phyloP scores from a whole-genome alignment of 2,329 filamentous ascomycete genomes.

The Truncatella angustata region DNA sequence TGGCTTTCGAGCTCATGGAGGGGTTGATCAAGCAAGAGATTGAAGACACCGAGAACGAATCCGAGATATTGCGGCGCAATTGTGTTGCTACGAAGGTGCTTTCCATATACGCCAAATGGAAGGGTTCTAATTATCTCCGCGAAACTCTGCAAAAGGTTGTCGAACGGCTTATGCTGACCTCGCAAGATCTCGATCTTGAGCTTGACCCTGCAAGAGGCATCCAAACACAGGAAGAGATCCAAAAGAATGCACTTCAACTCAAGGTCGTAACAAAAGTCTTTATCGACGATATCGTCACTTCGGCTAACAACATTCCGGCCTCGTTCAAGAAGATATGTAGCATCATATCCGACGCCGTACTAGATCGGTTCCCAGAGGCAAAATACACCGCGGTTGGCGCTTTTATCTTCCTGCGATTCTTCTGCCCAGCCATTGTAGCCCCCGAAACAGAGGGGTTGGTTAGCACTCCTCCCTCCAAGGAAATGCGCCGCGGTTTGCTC shows the following conservation, averaged over 20 bases:
- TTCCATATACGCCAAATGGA: slow-evolving; percentile 71
- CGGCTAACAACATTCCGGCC: slow-evolving; percentile 57
- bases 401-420: slow-evolving; percentile 70
- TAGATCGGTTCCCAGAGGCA: slow-evolving; percentile 63
- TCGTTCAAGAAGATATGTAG: slow-evolving; percentile 67
- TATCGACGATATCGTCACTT: slow-evolving; percentile 68
- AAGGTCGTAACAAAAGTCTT: slow-evolving; percentile 69
- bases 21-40: slow-evolving; percentile 68
- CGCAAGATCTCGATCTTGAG: slow-evolving; percentile 66
- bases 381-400: slow-evolving; percentile 72
- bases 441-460: slow-evolving; percentile 68
- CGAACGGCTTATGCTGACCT: slow-evolving; percentile 64
- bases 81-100: slow-evolving; percentile 73
- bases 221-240: slow-evolving; percentile 57
- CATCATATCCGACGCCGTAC: slow-evolving; percentile 65
- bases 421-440: slow-evolving; percentile 70
- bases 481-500: slow-evolving; percentile 66
- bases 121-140: slow-evolving; percentile 62
- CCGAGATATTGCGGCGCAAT: slow-evolving; percentile 64
- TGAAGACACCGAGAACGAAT: slow-evolving; percentile 67
- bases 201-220: slow-evolving; percentile 61
- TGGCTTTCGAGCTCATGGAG: slow-evolving; percentile 62
- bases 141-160: slow-evolving; percentile 65
- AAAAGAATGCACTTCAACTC: slow-evolving; percentile 65
- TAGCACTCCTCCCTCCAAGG: slow-evolving; percentile 58